These are phyloP conservation scores for Rubroshorea leprosula DNA, from an alignment of 345 rosid genomes.

Conservation along the genomic window DNA sequence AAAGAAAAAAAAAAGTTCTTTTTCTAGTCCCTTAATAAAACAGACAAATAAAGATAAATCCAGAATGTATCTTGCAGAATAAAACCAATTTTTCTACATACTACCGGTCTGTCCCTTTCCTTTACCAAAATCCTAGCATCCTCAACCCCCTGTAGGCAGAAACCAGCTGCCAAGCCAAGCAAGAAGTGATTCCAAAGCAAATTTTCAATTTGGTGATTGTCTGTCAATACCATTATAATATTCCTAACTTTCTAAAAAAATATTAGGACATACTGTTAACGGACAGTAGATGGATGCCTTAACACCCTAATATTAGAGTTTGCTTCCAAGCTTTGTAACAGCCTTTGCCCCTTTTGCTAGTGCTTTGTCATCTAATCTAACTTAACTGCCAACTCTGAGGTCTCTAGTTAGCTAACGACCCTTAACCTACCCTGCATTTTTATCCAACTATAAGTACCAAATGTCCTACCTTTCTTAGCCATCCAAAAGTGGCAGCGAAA, in stretches of 20 bases:
- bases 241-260: not conserved
- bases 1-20: too few species aligned
- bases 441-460: conserved; percentile 8
- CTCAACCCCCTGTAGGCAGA: conserved; percentile 23
- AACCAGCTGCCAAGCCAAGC: conserved; percentile 29
- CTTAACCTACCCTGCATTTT: not conserved
- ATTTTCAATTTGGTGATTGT: not conserved
- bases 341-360: conserved; percentile 8
- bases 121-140: conserved; percentile 3
- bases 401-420: too few species aligned
- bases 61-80: too few species aligned
- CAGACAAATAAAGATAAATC: too few species aligned
- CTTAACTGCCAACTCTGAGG: conserved; percentile 9
- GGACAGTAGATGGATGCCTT: conserved; percentile 12
- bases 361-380: conserved; percentile 15
- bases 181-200: not conserved
- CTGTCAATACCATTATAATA: not conserved
- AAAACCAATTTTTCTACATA: too few species aligned
- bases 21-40: too few species aligned
- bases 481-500: not conserved
- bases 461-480: not conserved
- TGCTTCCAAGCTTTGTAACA: conserved; percentile 23
- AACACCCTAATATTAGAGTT: conserved; percentile 20
- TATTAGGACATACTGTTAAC: not conserved
- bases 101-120: not conserved